Evolutionary conservation across 768 basidiomycete species (phyloP).

Genomic region (Kwoniella mangroviensis): DNA sequence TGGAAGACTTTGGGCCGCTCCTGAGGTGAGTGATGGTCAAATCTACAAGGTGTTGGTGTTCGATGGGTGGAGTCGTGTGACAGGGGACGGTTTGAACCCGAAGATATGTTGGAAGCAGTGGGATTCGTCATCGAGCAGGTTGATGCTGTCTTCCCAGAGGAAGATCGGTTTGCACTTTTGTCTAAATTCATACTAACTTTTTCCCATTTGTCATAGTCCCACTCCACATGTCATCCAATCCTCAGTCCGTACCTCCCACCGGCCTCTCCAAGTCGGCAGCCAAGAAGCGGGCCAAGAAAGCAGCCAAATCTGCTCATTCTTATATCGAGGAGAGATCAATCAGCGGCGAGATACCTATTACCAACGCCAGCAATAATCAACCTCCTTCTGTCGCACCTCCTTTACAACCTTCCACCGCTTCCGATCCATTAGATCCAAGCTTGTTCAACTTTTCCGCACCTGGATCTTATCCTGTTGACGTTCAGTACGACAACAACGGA

Average conservation of each 20-base stretch:
- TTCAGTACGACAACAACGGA: conserved; percentile 39
- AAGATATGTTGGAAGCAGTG: neutral
- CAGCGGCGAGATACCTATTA: conserved; percentile 22
- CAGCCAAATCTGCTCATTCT: conserved; percentile 28
- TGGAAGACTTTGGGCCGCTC: conserved; percentile 30
- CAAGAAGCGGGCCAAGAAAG: conserved; percentile 53
- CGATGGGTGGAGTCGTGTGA: neutral
- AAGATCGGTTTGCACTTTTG: neutral
- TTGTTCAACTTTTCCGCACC: conserved; percentile 40
- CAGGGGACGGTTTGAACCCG: neutral
- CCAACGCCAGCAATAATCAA: conserved; percentile 9
- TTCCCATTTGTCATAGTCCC: neutral
- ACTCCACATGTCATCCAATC: conserved; percentile 44
- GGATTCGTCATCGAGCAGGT: neutral
- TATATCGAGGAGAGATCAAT: neutral
- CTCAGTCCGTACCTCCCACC: conserved; percentile 29
- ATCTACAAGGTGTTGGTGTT: too few relatives aligned
- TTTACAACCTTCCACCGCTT: conserved; percentile 13
- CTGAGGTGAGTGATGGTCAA: conserved; percentile 19
- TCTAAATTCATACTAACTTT: neutral
- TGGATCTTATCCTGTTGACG: conserved; percentile 42
- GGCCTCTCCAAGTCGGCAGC: conserved; percentile 51
- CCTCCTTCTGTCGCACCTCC: conserved; percentile 20
- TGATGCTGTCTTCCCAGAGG: neutral
- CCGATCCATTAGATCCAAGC: conserved; percentile 35